Percentiles rank a stretch among this genome's conserved stretches.
These are phyloP conservation scores for Gillenia trifoliata DNA, from an alignment of 306 rosid genomes.

Conservation along the genomic window DNA sequence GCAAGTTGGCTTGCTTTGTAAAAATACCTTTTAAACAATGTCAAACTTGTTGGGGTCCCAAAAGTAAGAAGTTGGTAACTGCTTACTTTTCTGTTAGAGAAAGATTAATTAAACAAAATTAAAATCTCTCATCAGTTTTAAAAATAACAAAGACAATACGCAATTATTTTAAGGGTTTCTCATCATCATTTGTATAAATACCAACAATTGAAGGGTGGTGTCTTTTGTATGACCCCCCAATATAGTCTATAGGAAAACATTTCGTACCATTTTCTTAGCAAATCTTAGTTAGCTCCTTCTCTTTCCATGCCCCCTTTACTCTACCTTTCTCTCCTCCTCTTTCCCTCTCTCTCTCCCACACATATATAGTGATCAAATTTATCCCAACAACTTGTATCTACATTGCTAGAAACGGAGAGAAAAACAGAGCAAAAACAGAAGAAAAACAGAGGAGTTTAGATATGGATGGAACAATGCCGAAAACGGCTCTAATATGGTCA, in stretches of 20 bases:
- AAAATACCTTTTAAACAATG: conserved; percentile 29
- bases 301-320: conserved; percentile 39
- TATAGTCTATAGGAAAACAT: conserved; percentile 22
- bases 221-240: conserved; percentile 33
- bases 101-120: not conserved
- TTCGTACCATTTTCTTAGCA: conserved; percentile 27
- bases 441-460: conserved; percentile 10
- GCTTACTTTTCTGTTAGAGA: conserved; percentile 30
- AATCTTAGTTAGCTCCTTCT: conserved; percentile 42
- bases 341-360: conserved; percentile 4
- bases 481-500: conserved; percentile 13
- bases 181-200: not conserved
- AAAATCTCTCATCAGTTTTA: not conserved
- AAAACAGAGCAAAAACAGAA: not conserved
- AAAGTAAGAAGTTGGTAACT: conserved; percentile 50
- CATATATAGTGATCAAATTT: conserved; percentile 14
- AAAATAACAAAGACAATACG: not conserved
- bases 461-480: conserved; percentile 28
- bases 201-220: conserved; percentile 22
- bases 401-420: not conserved
- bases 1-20: not conserved
- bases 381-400: conserved; percentile 22
- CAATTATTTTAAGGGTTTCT: not conserved
- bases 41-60: conserved; percentile 36
- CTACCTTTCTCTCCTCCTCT: conserved; percentile 11